phyloP scores from a whole-genome alignment of 2,329 filamentous ascomycete species.

The Trichoderma sp. region DNA sequence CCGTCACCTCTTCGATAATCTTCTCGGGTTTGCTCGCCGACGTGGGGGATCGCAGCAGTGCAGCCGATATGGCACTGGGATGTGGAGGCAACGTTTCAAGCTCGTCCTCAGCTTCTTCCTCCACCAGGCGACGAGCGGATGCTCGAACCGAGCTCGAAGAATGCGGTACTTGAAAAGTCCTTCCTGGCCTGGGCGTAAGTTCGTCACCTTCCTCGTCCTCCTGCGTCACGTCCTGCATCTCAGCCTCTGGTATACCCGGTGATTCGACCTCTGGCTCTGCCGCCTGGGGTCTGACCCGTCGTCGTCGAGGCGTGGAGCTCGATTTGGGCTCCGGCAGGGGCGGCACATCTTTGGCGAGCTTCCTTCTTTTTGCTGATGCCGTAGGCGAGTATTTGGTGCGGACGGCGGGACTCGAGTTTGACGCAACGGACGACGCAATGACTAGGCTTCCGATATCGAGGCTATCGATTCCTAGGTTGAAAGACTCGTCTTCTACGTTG shows the following conservation, averaged over 20 bases:
- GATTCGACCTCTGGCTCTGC: constrained; percentile 37
- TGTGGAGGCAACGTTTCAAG: constrained; percentile 34
- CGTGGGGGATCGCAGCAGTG: constrained; percentile 27
- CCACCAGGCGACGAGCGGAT: constrained; percentile 14
- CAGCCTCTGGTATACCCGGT: constrained; percentile 38
- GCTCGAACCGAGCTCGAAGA: constrained; percentile 25
- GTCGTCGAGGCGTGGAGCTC: constrained; percentile 28
- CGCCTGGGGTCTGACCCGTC: constrained; percentile 31
- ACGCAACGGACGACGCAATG: constrained; percentile 35
- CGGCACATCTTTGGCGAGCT: constrained; percentile 36
- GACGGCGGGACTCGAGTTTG: constrained; percentile 35
- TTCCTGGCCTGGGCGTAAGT: constrained; percentile 21
- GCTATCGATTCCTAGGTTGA: constrained; percentile 55
- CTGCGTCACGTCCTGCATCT: constrained; percentile 26
- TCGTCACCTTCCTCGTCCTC: constrained; percentile 29
- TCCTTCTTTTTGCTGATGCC: constrained; percentile 52
- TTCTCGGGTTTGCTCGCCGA: constrained; percentile 26
- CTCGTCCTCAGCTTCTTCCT: constrained; percentile 30
- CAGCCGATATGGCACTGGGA: constrained; percentile 24
- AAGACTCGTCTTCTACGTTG: constrained; percentile 61
- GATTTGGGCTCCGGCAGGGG: constrained; percentile 22
- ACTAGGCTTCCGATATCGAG: constrained; percentile 36
- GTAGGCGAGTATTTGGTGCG: constrained; percentile 44
- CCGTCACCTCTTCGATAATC: constrained; percentile 35
- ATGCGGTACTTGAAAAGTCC: background rate